A percentile compares a stretch with the other conserved stretches of the same genome.
Conservation (phyloP, 208 protist species). For the Crithidia mellificae region DNA sequence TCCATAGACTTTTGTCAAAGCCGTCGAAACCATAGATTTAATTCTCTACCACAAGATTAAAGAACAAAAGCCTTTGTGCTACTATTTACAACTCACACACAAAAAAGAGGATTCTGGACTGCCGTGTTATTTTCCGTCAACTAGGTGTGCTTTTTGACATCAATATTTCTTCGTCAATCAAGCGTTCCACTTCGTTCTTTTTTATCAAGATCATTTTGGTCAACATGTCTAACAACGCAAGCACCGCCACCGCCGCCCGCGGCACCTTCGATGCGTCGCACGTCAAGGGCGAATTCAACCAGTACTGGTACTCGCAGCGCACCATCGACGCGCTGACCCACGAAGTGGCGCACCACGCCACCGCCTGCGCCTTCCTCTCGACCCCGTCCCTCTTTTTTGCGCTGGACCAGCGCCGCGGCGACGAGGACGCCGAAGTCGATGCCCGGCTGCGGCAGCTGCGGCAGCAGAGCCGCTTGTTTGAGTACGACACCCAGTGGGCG, state of each 20-base stretch:
- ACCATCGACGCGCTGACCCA: slow-evolving; percentile 72
- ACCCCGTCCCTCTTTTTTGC: slow-evolving; percentile 92
- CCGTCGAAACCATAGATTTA: too few species aligned
- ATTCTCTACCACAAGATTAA: too few species aligned
- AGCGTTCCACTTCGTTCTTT: too few species aligned
- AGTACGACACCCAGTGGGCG: slow-evolving; percentile 88
- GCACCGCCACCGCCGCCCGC: neutral
- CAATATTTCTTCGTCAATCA: too few species aligned
- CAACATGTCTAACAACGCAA: too few species aligned
- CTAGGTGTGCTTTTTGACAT: too few species aligned
- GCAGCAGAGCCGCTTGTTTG: slow-evolving; percentile 64
- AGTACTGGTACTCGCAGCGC: slow-evolving; percentile 94
- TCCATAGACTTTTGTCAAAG: too few species aligned
- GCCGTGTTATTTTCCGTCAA: too few species aligned
- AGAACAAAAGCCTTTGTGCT: too few species aligned
- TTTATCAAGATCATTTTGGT: too few species aligned
- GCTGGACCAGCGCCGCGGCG: slow-evolving; percentile 39
- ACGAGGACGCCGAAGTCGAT: slow-evolving; percentile 31
- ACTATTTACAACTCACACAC: too few species aligned
- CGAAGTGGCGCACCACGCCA: slow-evolving; percentile 73
- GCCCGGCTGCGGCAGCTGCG: slow-evolving; percentile 30
- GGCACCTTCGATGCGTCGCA: slow-evolving; percentile 24
- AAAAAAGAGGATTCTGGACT: too few species aligned
- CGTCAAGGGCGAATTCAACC: slow-evolving; percentile 83
- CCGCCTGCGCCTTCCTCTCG: slow-evolving; percentile 86